Conservation (phyloP, 345 rosid species). For the Lagerstroemia speciosa region DNA sequence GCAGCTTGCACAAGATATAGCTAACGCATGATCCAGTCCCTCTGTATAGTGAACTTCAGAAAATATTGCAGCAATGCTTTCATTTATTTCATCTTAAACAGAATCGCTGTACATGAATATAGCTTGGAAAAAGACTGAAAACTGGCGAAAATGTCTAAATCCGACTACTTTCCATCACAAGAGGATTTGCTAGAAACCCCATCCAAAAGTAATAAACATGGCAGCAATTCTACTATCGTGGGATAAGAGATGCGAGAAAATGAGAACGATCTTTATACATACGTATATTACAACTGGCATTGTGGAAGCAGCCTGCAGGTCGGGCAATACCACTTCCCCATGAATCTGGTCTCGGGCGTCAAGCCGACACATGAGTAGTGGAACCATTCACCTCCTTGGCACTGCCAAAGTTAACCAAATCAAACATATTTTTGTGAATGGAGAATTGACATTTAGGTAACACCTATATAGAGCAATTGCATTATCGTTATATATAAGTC, state of each 20-base stretch:
- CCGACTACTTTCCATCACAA: neutral
- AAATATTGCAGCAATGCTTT: too few relatives aligned
- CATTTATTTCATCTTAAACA: too few relatives aligned
- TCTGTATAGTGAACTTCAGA: too few relatives aligned
- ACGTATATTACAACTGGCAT: constrained; percentile 22
- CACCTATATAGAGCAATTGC: neutral
- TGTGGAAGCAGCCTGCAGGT: constrained; percentile 68
- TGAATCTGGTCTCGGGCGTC: constrained; percentile 93
- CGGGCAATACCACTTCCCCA: constrained; percentile 98
- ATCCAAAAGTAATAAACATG: neutral
- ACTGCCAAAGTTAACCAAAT: constrained; percentile 29
- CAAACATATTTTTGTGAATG: neutral
- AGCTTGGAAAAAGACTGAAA: too few relatives aligned
- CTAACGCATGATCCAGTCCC: too few relatives aligned
- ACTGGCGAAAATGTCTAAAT: too few relatives aligned
- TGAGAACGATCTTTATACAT: neutral
- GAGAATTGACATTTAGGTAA: neutral
- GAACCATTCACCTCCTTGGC: constrained; percentile 99
- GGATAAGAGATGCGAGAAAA: neutral
- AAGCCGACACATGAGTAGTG: constrained; percentile 92
- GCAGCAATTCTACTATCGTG: neutral
- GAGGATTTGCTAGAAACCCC: neutral
- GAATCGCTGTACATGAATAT: too few relatives aligned
- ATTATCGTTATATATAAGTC: neutral
- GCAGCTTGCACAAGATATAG: too few relatives aligned